These are phyloP conservation scores for Podila horticola DNA, from an alignment of 192 early-diverging fungal species.

Conservation along the genomic window DNA sequence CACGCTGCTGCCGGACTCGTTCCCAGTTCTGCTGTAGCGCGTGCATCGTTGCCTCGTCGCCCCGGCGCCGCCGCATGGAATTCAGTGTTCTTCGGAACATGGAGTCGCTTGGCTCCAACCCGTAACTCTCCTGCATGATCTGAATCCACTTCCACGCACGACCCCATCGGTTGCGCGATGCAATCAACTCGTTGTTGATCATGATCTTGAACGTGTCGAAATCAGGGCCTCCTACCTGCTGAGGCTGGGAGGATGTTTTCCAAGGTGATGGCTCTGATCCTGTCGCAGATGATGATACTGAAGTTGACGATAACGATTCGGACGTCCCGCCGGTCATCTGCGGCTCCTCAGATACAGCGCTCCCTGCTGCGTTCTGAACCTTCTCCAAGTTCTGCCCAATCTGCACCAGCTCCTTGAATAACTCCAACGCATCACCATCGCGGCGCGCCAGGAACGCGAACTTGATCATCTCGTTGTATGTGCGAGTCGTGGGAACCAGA, in stretches of 20 bases:
- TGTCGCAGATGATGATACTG: background rate
- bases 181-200: slow-evolving; percentile 42
- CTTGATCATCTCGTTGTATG: slow-evolving; percentile 53
- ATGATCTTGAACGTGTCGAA: slow-evolving; percentile 38
- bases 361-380: background rate
- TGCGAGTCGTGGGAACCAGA: slow-evolving; percentile 25
- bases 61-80: slow-evolving; percentile 27
- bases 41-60: slow-evolving; percentile 18
- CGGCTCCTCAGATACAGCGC: background rate
- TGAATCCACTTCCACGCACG: slow-evolving; percentile 44
- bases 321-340: background rate
- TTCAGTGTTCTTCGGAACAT: slow-evolving; percentile 36
- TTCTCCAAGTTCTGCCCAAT: slow-evolving; percentile 37
- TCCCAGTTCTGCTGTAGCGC: slow-evolving; percentile 33
- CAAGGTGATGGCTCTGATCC: background rate
- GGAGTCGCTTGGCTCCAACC: slow-evolving; percentile 35
- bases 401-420: slow-evolving; percentile 38
- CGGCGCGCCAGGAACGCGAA: slow-evolving; percentile 38
- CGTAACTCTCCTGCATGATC: slow-evolving; percentile 38
- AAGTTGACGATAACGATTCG: background rate
- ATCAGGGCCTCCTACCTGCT: slow-evolving; percentile 24
- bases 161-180: slow-evolving; percentile 28
- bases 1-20: slow-evolving; percentile 13
- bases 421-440: slow-evolving; percentile 24
- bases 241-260: background rate